Percentiles rank a stretch among this genome's conserved stretches.
Evolutionary conservation across 345 rosid species (phyloP).

Genomic region (Cardamine resedifolia): DNA sequence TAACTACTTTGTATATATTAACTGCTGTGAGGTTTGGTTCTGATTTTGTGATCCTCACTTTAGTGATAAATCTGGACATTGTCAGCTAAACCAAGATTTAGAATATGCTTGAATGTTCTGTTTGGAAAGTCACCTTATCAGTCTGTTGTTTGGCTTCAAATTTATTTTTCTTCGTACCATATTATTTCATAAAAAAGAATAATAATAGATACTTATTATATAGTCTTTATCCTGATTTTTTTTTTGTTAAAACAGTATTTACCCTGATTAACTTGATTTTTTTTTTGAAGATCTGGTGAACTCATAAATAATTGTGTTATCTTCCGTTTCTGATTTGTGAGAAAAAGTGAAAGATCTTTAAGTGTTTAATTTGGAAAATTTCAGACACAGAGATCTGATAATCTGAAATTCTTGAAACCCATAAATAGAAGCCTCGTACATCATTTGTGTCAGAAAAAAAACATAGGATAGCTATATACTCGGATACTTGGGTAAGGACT

Average conservation of each 20-base stretch:
- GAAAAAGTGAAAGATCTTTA: not conserved
- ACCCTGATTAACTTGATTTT: no score
- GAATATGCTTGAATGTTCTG: not conserved
- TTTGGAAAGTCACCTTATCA: not conserved
- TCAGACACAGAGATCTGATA: not conserved
- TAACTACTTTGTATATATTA: slow-evolving; percentile 12
- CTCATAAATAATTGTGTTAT: not conserved
- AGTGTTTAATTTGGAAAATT: slow-evolving; percentile 7
- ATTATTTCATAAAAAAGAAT: no score
- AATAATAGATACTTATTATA: no score
- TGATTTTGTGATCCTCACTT: slow-evolving; percentile 3
- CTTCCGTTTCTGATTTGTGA: not conserved
- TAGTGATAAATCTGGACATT: not conserved
- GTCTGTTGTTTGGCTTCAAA: not conserved
- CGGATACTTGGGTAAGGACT: not conserved
- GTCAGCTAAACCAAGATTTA: not conserved
- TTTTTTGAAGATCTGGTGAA: not conserved
- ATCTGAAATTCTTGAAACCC: not conserved
- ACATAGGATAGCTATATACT: slow-evolving; percentile 12
- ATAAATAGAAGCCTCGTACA: slow-evolving; percentile 19
- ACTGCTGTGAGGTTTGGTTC: slow-evolving; percentile 11
- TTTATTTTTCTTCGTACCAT: no score
- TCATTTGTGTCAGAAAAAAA: slow-evolving; percentile 17
- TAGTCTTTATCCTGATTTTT: no score
- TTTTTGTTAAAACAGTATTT: no score